Base-by-base conservation (phyloP, 805 yeast genomes). In the Candida chauliodis region DNA sequence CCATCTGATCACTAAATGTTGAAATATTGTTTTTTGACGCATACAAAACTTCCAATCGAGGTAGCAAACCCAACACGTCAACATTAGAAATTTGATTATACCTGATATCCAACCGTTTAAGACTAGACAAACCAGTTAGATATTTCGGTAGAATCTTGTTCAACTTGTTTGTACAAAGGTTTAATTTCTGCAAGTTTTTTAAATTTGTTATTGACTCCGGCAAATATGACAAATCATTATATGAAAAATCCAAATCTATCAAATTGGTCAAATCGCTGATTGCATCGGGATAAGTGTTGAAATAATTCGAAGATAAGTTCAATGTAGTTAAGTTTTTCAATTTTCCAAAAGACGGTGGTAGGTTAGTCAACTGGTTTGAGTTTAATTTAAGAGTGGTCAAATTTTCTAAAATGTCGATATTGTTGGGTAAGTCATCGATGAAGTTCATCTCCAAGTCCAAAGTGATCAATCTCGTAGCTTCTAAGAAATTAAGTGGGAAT, bases 381-480 rank as follows among this genome's bases (percentile, higher is more conserved):
- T 85, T 84, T 46, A 88, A 60, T 50, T 78, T 78, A 43, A 88
- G 61, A 24, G 71, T 73, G 2, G 80, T 75, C 49, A 84, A 60
- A 45, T 76, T 71, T 34, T 65, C 54, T 56, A 84, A 58, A 53
- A 69, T 61, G 22, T 79, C 65, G 44, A 86, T 66, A 40, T 78
- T 69, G 10, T 69, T 54, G 6, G 91, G 84, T 29, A 85, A 63
- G 30, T 67, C 69, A 46, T 77, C 77, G 40, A 90, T 74, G 45
- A 84, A 81, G 58, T 91, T 90, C 54, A 86, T 81, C 42, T 86
- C 87, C 53, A 91, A 55, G 54, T 87, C 84, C 30, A 91, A 66
- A 24, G 79, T 71, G 15, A 77, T 75, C 49, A 91, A 69, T 35
- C 77, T 75, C 23, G 75, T 72, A 1, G 91, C 87, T 46, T 82